phyloP scores from a whole-genome alignment of 306 rosid species.

The Cyclanthera cordifolia region DNA sequence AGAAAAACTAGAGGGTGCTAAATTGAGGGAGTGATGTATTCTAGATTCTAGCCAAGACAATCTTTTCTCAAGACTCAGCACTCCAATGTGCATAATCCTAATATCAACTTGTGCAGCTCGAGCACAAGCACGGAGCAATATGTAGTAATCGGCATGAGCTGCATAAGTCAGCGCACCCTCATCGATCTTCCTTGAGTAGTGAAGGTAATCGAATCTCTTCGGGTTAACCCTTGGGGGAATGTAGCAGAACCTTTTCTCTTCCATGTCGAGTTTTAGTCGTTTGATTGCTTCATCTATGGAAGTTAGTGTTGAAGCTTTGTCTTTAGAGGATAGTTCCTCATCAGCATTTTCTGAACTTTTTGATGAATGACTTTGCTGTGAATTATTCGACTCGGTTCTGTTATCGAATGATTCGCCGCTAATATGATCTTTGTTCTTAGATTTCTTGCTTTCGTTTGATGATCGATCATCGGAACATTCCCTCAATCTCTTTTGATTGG shows the following conservation, averaged over 20 bases:
- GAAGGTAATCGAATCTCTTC: slow-evolving; percentile 49
- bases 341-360: slow-evolving; percentile 15
- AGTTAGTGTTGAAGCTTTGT: slow-evolving; percentile 18
- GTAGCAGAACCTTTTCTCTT: slow-evolving; percentile 64
- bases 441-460: slow-evolving; percentile 15
- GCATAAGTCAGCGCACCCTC: slow-evolving; percentile 46
- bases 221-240: slow-evolving; percentile 43
- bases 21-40: slow-evolving; percentile 33
- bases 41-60: slow-evolving; percentile 59
- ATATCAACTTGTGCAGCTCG: slow-evolving; percentile 54
- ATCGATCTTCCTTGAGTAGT: slow-evolving; percentile 56
- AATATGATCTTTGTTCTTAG: slow-evolving; percentile 11
- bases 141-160: slow-evolving; percentile 86
- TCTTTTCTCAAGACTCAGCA: slow-evolving; percentile 62
- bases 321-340: slow-evolving; percentile 17
- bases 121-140: slow-evolving; percentile 69
- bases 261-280: slow-evolving; percentile 63
- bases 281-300: slow-evolving; percentile 35
- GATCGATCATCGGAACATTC: slow-evolving; percentile 6
- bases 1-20: slow-evolving; percentile 32
- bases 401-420: slow-evolving; percentile 13
- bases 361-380: slow-evolving; percentile 16
- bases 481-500: slow-evolving; percentile 18
- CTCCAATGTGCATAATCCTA: slow-evolving; percentile 62
- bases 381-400: slow-evolving; percentile 9